Percentiles rank a stretch among this genome's conserved stretches.
Evolutionary conservation across 495 filamentous ascomycete species (phyloP).

Genomic region (Aspergillus bertholletiae): DNA sequence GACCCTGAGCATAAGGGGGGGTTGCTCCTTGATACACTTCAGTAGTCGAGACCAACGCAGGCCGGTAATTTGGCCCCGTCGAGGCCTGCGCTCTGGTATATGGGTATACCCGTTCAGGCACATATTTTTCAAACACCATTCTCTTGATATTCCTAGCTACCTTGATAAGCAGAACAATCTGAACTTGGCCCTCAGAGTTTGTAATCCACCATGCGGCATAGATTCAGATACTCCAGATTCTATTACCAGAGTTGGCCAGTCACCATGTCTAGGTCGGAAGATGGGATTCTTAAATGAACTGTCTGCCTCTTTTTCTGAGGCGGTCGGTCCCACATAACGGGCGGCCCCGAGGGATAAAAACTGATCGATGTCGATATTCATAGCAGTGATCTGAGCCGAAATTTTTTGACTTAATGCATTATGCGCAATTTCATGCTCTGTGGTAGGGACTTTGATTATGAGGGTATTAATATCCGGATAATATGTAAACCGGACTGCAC

Average conservation of each 20-base stretch:
- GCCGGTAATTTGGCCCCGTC: no score
- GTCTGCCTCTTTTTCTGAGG: neutral
- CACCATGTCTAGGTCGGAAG: neutral
- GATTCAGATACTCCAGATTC: constrained; percentile 6
- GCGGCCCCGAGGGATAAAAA: neutral
- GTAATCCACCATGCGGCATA: neutral
- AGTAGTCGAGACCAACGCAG: no score
- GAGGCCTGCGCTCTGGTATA: no score
- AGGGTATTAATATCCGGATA: neutral
- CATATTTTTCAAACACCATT: no score
- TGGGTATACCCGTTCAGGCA: no score
- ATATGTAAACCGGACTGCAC: neutral
- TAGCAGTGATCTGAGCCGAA: neutral
- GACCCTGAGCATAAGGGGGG: no score
- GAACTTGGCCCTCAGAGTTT: neutral
- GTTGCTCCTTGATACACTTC: no score
- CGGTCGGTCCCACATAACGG: neutral
- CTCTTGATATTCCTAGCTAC: neutral
- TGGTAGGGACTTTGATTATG: constrained; percentile 1
- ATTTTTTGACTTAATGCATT: neutral
- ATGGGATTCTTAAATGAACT: neutral
- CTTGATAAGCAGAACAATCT: neutral
- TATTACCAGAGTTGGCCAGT: neutral
- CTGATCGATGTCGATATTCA: neutral
- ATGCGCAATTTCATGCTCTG: neutral